Base-by-base conservation (phyloP, 208 protist species). In the Trypanosomatidae sp. region DNA sequence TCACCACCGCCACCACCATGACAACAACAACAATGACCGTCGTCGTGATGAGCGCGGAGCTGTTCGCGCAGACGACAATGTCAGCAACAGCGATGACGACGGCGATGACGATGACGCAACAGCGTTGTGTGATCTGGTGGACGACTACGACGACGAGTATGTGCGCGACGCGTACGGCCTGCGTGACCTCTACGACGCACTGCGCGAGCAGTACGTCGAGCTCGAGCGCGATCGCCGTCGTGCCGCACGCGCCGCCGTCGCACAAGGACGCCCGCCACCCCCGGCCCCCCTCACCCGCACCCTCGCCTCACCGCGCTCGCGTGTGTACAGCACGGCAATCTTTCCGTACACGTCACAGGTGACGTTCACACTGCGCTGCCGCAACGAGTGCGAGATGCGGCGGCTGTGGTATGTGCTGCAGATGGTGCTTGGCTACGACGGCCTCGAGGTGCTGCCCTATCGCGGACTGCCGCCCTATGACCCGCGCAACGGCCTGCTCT, bases 381-480 rank as follows among this genome's bases (percentile, higher is more conserved):
- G 61, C 15, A 42, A 61, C 48, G 61, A 74, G 55, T 48, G 54
- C 0, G 71, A 80, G 28, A 68, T 71, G 45, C 65, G 66, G 0
- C 66, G 66, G 2, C 51, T 80, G 6, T 66, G 63, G 61, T 80
- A 69, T 33, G 54, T 71, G 2, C 24, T 71, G 35, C 60, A 71
- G 38, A 59, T 30, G 0, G 71, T 80, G 33, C 43, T 80, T 16
- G 62, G 71, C 39, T 80, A 71, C 40, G 71, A 74, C 45, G 66
- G 64, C 39, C 41, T 80, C 11, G 66, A 64, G 10, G 35, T 53
- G 19, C 66, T 56, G 1, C 71, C 66, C 5, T 65, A 80, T 39
- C 56, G 61, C 25, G 71, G 71, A 0, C 48, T 75, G 25, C 65
- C 71, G 4, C 71, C 71, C 23, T 80, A 79, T 50, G 71, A 79